Evolutionary conservation across 2,329 filamentous ascomycete genomes (phyloP), one percentile per base, ranked within the genome.

Genomic region (Talaromyces albobiverticillius): DNA sequence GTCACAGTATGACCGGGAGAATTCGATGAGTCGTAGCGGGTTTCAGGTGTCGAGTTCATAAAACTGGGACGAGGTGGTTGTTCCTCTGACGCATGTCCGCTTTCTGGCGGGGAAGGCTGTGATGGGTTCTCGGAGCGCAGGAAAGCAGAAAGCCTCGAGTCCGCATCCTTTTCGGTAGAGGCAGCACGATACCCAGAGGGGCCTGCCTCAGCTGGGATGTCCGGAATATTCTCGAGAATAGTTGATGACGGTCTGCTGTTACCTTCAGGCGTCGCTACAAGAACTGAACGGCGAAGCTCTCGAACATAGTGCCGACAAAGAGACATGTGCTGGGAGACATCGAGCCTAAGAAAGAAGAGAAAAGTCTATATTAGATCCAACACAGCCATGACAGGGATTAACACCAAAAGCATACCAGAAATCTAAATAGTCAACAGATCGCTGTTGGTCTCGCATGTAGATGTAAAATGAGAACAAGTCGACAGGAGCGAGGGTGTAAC

Each of bases 401-500:
- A n/a, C 18, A 7, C n/a, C 38, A 48, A 45, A 40, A 51, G 69
- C 84, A 55, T 78, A 97, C 94, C 95, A 99, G 74, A 99, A 99
- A 70, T 99, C 94, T 40, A 99, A 79, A 66, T 99, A 99, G 68
- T 99, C 94, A 11, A 99, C 94, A 7, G 93, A 96, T 70, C 92
- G 86, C 73, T 99, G 94, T 74, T 96, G 92, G 72, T 99, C 95
- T 66, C 94, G 85, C 94, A 99, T 99, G 76, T 96, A 99, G 65
- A 99, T 99, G 76, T 99, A 99, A 78, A 99, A 99, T 2, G 92
- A 96, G 73, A 96, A 99, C 10, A 99, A 80, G 68, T 99, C 95
- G 55, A 99, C 93, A 0, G 94, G 94, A 46, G 95, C 90, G 18
- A 95, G 81, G n/a, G 94, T 99, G 60, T 91, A 86, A 62, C 95